A percentile compares a stretch with the other conserved stretches of the same genome.
Conservation (phyloP, 2,329 filamentous ascomycete genomes). For the Hymenoscyphus linearis region DNA sequence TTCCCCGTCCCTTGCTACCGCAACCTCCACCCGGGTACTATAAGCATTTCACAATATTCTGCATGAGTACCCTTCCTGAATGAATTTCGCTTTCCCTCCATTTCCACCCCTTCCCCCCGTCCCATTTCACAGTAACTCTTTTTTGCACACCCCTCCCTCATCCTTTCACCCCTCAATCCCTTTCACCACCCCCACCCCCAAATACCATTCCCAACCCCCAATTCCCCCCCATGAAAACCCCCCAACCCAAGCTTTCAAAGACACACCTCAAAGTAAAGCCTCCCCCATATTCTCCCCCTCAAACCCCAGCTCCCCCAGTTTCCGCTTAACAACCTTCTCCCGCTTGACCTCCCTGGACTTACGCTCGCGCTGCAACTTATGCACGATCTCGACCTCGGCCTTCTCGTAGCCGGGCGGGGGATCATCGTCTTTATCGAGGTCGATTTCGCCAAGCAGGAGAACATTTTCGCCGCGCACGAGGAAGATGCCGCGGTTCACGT, state of each 20-base stretch:
- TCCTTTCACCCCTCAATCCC: not conserved
- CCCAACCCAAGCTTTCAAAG: too few species aligned
- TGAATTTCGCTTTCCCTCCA: not conserved
- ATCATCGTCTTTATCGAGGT: slow-evolving; percentile 92
- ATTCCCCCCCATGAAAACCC: not conserved
- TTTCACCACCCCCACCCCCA: not conserved
- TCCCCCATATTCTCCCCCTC: slow-evolving; percentile 81
- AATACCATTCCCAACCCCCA: not conserved
- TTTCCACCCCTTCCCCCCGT: not conserved
- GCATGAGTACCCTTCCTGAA: slow-evolving; percentile 28
- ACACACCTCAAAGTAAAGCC: slow-evolving; percentile 55
- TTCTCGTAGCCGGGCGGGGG: slow-evolving; percentile 62
- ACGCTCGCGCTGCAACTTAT: slow-evolving; percentile 66
- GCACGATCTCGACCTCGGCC: slow-evolving; percentile 65
- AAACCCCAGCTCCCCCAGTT: slow-evolving; percentile 74
- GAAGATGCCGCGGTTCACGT: slow-evolving; percentile 81
- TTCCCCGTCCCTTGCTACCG: not conserved
- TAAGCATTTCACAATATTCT: slow-evolving; percentile 50
- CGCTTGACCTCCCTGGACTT: slow-evolving; percentile 62
- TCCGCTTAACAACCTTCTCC: slow-evolving; percentile 68
- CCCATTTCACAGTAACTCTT: not conserved
- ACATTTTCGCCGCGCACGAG: slow-evolving; percentile 95
- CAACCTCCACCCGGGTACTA: slow-evolving; percentile 19
- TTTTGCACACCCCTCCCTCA: not conserved
- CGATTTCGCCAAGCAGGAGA: slow-evolving; percentile 90